Base-by-base conservation (phyloP, 805 yeast genomes). In the Suhomyces faveliae region DNA sequence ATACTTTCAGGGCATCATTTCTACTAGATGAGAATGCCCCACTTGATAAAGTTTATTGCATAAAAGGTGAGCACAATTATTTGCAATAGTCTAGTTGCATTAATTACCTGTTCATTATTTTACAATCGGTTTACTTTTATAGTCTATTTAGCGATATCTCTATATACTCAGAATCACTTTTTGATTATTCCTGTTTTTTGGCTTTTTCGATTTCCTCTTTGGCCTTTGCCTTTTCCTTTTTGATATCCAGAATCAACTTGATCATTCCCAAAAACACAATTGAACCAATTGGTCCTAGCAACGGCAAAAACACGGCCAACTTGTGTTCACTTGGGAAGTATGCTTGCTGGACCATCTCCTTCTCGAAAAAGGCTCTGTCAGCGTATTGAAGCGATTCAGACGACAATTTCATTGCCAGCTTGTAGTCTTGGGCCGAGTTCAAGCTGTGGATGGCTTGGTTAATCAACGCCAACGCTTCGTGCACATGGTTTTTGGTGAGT, bases 321-420 rank as follows among this genome's bases (percentile, higher is more conserved):
- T 89, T 91, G 62, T 92, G 99, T 64, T 92, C 97, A 53, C 87
- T 92, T 0, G 99, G 98, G 73, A 91, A 89, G 64, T 87, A 90
- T 47, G 86, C 89, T 62, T 92, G 97, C 59, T 89, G 96, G 23
- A 94, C 89, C 97, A 94, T 92, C 63, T 86, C 91, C 57, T 88
- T 87, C 56, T 92, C 96, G 64, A 92, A 92, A 59, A 92, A 92
- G 0, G 98, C 97, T 40, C 73, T 73, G 54, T 83, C 78, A 0
- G 97, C 86, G 40, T 76, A 67, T 11, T 68, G 59, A 38, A 83
- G 71, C 0, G 95, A 88, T n/a, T 62, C 56, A 11, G 84, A 76
- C 12, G 79, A 73, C 1, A 77, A 74, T 20, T 55, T 49, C 40
- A 64, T 62, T 8, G 73, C 58, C 2, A 15, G 25, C 1, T 46